Conservation (phyloP, 1,284 basidiomycete genomes). For the Ganoderma lucidum region DNA sequence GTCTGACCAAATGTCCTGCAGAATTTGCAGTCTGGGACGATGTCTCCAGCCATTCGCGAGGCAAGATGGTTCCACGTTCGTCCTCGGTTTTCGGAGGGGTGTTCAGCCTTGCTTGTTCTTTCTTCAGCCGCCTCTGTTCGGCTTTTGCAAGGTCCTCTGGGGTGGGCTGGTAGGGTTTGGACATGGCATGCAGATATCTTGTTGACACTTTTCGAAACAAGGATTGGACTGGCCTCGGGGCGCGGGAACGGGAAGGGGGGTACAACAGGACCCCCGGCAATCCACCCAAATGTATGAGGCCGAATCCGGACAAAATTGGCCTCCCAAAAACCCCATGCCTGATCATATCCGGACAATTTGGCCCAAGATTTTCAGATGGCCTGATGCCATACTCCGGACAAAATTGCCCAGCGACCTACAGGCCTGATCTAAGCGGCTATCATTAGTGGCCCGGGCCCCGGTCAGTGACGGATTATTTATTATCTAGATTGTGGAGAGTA, state of each 20-base stretch:
- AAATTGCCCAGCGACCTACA: too few species aligned
- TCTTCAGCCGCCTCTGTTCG: constrained; percentile 62
- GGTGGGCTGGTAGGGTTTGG: constrained; percentile 46
- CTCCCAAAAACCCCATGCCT: too few species aligned
- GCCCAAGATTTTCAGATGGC: too few species aligned
- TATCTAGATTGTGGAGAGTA: too few species aligned
- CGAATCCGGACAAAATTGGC: too few species aligned
- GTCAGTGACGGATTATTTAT: too few species aligned
- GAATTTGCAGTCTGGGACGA: constrained; percentile 25
- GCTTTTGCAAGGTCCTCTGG: constrained; percentile 64
- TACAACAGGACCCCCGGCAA: too few species aligned
- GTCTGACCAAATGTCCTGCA: constrained; percentile 46
- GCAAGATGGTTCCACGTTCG: constrained; percentile 48
- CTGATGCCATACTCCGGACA: too few species aligned
- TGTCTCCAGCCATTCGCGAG: constrained; percentile 62
- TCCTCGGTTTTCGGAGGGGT: constrained; percentile 26
- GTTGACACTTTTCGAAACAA: neutral
- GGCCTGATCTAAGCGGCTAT: too few species aligned
- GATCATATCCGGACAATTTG: too few species aligned
- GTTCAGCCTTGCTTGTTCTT: constrained; percentile 37
- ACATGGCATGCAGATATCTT: constrained; percentile 22
- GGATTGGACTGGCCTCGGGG: neutral
- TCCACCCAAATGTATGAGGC: too few species aligned
- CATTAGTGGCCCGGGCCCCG: too few species aligned
- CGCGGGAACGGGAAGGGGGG: neutral